These are phyloP conservation scores for Penicillium sp. DNA, from an alignment of 2,329 filamentous ascomycete genomes.

Conservation along the genomic window DNA sequence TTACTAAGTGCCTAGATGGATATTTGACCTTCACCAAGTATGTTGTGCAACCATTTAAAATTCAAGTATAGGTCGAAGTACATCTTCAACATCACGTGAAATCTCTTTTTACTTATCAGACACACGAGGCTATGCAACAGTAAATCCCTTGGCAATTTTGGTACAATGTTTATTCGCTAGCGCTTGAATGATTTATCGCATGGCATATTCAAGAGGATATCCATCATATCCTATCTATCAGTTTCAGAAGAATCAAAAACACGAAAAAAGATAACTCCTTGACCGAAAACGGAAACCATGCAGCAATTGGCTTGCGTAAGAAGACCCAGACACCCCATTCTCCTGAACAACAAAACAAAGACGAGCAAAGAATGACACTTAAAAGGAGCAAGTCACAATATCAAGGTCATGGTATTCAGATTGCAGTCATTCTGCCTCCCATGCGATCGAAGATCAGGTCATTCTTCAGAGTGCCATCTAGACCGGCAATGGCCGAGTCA, in stretches of 20 bases:
- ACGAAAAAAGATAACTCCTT: constrained; percentile 8
- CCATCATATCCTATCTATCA: constrained; percentile 9
- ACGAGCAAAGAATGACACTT: not conserved
- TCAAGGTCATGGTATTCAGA: constrained; percentile 10
- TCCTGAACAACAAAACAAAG: not conserved
- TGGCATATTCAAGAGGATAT: constrained; percentile 10
- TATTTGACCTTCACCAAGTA: not conserved
- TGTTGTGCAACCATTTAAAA: not conserved
- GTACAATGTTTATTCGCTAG: not conserved
- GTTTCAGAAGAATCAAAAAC: constrained; percentile 1
- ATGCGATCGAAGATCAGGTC: constrained; percentile 47
- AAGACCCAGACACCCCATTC: constrained; percentile 6
- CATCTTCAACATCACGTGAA: no score
- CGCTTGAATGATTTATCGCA: constrained; percentile 11
- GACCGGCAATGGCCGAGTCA: constrained; percentile 46
- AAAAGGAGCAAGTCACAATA: not conserved
- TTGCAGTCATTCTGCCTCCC: constrained; percentile 38
- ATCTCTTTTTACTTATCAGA: not conserved
- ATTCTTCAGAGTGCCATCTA: constrained; percentile 42
- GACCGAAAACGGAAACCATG: constrained; percentile 8
- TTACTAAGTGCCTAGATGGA: no score
- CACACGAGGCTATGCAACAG: not conserved
- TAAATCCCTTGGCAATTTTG: not conserved
- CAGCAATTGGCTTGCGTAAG: constrained; percentile 5
- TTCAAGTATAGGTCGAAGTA: not conserved